phyloP scores from a whole-genome alignment of 257 asterid genomes.

The Verbena officinalis region DNA sequence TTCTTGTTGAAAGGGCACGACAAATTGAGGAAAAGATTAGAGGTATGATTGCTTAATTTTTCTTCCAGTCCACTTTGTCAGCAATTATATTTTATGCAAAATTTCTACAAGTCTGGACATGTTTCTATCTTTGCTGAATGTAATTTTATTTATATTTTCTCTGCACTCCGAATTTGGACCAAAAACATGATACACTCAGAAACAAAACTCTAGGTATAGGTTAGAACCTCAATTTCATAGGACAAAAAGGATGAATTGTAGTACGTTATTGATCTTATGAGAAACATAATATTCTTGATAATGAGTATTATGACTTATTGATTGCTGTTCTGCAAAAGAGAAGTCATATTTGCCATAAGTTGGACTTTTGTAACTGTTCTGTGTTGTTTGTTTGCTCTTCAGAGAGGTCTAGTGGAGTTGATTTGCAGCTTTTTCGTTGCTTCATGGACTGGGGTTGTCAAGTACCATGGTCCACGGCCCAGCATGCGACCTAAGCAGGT shows the following conservation, averaged over 20 bases:
- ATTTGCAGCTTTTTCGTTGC: conserved; percentile 98
- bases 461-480: conserved; percentile 98
- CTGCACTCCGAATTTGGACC: conserved; percentile 13
- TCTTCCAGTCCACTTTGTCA: background rate
- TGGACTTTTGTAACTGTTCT: conserved; percentile 23
- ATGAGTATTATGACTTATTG: conserved; percentile 12
- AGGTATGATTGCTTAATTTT: conserved; percentile 56
- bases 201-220: conserved; percentile 6
- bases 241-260: background rate
- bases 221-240: conserved; percentile 2
- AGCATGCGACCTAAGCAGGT: conserved; percentile 99
- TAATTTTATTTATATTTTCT: conserved; percentile 21
- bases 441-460: conserved; percentile 99
- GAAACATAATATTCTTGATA: conserved; percentile 12
- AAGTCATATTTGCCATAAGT: conserved; percentile 1
- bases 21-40: conserved; percentile 75
- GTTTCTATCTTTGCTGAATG: conserved; percentile 18
- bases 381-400: conserved; percentile 34
- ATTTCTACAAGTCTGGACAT: background rate
- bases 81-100: background rate
- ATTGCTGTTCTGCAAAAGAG: conserved; percentile 10
- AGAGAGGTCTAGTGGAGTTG: conserved; percentile 94
- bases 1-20: conserved; percentile 85
- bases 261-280: background rate
- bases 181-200: conserved; percentile 16